phyloP scores from a whole-genome alignment of 345 rosid genomes.

The Brassica carinata region DNA sequence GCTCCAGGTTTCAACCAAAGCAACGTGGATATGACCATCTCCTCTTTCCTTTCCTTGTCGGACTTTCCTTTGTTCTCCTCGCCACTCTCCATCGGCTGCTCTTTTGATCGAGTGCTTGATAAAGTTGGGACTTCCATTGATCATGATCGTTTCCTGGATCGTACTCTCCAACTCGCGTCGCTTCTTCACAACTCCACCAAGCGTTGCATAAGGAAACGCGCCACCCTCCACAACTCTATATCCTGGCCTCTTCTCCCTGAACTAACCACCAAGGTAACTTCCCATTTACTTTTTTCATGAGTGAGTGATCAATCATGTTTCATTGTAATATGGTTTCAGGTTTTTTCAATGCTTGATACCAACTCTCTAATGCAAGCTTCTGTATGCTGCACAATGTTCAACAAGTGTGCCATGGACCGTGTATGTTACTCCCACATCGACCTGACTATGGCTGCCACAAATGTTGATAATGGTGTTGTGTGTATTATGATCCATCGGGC shows the following conservation, averaged over 20 bases:
- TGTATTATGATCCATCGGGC: constrained; percentile 88
- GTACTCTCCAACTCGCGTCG: constrained; percentile 64
- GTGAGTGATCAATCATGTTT: background rate
- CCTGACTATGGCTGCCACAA: constrained; percentile 70
- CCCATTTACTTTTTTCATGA: background rate
- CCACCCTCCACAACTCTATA: constrained; percentile 62
- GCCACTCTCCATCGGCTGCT: constrained; percentile 58
- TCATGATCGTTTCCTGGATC: constrained; percentile 68
- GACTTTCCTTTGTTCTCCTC: constrained; percentile 41
- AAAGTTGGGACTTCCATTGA: constrained; percentile 37
- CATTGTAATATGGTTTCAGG: constrained; percentile 41
- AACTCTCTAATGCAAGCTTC: constrained; percentile 83
- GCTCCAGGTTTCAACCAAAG: constrained; percentile 27
- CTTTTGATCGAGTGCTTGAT: constrained; percentile 81
- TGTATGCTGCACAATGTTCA: constrained; percentile 78
- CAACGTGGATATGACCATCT: constrained; percentile 31
- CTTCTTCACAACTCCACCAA: constrained; percentile 60
- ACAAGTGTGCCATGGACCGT: constrained; percentile 88
- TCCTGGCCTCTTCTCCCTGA: constrained; percentile 84
- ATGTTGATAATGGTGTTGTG: constrained; percentile 80
- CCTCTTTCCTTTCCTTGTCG: constrained; percentile 36
- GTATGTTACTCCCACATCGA: constrained; percentile 78
- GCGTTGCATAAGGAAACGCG: constrained; percentile 69
- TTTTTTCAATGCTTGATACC: constrained; percentile 86
- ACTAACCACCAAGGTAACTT: constrained; percentile 65